Evolutionary conservation across 2,329 filamentous ascomycete species (phyloP).

Genomic region (Myriangium duriaei): DNA sequence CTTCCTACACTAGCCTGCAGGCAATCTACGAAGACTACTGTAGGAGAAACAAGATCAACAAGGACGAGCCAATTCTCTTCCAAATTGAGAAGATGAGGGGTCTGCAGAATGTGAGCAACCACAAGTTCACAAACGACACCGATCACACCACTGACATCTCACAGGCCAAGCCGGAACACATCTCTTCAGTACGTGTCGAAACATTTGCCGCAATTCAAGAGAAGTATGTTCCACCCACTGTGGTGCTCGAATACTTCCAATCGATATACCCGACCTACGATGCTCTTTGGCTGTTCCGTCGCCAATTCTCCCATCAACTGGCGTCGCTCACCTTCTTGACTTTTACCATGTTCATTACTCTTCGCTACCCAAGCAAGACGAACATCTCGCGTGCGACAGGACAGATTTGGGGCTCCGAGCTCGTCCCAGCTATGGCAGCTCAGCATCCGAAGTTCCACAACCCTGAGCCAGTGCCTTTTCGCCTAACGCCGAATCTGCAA

Average conservation of each 20-base stretch:
- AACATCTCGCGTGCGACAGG: slow-evolving; percentile 77
- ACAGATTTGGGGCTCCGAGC: slow-evolving; percentile 91
- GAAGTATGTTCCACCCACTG: slow-evolving; percentile 73
- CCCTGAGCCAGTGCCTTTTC: slow-evolving; percentile 90
- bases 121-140: background rate
- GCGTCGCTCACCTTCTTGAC: slow-evolving; percentile 96
- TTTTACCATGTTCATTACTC: slow-evolving; percentile 94
- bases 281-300: slow-evolving; percentile 97
- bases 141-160: background rate
- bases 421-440: slow-evolving; percentile 79
- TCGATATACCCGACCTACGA: slow-evolving; percentile 74
- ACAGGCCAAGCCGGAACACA: slow-evolving; percentile 55
- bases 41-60: slow-evolving; percentile 70
- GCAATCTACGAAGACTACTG: slow-evolving; percentile 96
- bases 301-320: slow-evolving; percentile 92
- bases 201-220: slow-evolving; percentile 92
- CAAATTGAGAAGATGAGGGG: slow-evolving; percentile 87
- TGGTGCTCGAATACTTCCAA: slow-evolving; percentile 83
- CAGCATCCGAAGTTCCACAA: slow-evolving; percentile 87
- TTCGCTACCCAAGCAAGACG: slow-evolving; percentile 90
- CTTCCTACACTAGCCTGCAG: slow-evolving; percentile 86
- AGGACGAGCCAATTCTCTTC: slow-evolving; percentile 90
- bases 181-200: slow-evolving; percentile 46
- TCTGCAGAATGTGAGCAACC: slow-evolving; percentile 29
- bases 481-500: slow-evolving; percentile 90